Percentiles rank a stretch among this genome's conserved stretches.
These are phyloP conservation scores for Dioscorea alata DNA, from an alignment of 106 monocot genomes.

Conservation along the genomic window DNA sequence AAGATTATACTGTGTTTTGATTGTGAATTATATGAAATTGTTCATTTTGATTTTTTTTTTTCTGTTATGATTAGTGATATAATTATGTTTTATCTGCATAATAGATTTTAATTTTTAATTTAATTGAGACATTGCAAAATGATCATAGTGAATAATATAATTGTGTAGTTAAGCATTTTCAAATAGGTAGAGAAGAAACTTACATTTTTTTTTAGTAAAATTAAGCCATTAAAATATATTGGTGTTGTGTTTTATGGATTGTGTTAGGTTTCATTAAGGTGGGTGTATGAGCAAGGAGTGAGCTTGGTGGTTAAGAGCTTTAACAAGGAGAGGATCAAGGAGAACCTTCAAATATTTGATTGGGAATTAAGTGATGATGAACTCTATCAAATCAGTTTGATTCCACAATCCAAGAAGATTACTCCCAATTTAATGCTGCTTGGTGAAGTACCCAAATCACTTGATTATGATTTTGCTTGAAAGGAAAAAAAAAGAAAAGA, in stretches of 20 bases:
- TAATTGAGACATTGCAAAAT: too few species aligned
- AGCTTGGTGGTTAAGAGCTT: conserved; percentile 41
- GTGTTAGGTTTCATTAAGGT: conserved; percentile 33
- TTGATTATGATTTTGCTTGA: background rate
- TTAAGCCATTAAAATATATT: background rate
- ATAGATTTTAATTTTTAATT: too few species aligned
- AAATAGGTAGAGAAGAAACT: too few species aligned
- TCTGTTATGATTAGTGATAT: too few species aligned
- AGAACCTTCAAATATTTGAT: conserved; percentile 37
- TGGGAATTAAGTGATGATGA: conserved; percentile 39
- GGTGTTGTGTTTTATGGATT: background rate
- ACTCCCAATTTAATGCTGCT: background rate
- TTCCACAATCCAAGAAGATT: conserved; percentile 26
- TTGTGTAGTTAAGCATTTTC: too few species aligned
- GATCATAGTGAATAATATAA: too few species aligned
- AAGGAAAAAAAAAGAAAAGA: background rate
- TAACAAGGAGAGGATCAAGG: conserved; percentile 33
- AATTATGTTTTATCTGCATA: too few species aligned
- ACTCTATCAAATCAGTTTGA: conserved; percentile 19
- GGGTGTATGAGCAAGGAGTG: conserved; percentile 42
- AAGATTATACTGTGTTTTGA: too few species aligned
- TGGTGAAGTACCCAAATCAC: background rate
- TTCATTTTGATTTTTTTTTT: too few species aligned
- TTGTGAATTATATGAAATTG: too few species aligned
- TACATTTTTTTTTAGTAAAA: too few species aligned